phyloP scores from a whole-genome alignment of 2,329 filamentous ascomycete species.

The Chrysosporium keratinophilum region DNA sequence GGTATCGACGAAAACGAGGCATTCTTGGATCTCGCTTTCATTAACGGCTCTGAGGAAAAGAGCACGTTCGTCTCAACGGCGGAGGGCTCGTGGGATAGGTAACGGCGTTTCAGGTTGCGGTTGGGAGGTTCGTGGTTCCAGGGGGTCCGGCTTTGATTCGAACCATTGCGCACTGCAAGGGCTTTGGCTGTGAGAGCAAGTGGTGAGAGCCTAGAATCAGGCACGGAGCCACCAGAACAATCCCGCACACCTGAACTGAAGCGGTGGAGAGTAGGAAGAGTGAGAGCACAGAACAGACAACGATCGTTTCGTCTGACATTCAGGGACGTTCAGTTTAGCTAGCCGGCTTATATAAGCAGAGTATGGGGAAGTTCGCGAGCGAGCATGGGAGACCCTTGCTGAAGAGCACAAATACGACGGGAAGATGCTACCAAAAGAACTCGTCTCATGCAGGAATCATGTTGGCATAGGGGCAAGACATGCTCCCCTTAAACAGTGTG shows the following conservation, averaged over 20 bases:
- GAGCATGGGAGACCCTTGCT: not conserved
- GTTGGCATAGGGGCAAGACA: not conserved
- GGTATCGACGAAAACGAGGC: slow-evolving; percentile 42
- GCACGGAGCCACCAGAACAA: too few species aligned
- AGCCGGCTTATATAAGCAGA: not conserved
- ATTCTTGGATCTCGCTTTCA: slow-evolving; percentile 24
- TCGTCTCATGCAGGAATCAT: not conserved
- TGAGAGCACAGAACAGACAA: too few species aligned
- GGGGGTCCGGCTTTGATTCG: not conserved
- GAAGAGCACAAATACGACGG: not conserved
- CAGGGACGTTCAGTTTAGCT: too few species aligned
- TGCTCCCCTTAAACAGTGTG: too few species aligned
- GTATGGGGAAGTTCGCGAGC: not conserved
- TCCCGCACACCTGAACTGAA: not conserved
- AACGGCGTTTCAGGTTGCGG: not conserved
- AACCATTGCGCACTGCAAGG: slow-evolving; percentile 4
- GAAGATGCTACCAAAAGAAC: not conserved
- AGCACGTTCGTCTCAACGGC: not conserved
- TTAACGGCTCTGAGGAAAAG: not conserved
- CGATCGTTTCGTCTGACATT: too few species aligned
- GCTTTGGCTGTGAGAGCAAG: not conserved
- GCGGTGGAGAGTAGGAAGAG: too few species aligned
- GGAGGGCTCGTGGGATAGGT: not conserved
- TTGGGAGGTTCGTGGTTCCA: not conserved
- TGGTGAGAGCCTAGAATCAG: not conserved